Evolutionary conservation across 192 early-diverging fungal genomes (phyloP).

Genomic region (Linnemannia elongata): DNA sequence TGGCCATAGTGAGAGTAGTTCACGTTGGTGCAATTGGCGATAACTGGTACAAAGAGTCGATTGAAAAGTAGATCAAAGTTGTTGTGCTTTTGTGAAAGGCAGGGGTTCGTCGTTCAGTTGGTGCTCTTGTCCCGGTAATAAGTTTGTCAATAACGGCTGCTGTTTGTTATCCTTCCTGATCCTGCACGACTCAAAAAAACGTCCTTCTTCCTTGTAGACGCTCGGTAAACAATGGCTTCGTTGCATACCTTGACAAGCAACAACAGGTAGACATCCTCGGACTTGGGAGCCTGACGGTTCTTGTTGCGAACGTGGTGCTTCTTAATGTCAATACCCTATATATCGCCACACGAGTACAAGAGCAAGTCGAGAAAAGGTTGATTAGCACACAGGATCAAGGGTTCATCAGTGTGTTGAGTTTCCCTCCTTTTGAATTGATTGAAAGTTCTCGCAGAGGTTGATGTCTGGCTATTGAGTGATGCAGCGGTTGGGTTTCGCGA

Average conservation of each 20-base stretch:
- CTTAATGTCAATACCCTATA: constrained; percentile 98
- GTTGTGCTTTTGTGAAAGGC: not conserved
- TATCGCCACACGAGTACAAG: not conserved
- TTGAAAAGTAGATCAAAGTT: not conserved
- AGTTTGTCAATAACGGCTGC: not conserved
- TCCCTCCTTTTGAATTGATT: not conserved
- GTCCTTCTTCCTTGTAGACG: not conserved
- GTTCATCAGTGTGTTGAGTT: constrained; percentile 19
- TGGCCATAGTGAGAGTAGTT: not conserved
- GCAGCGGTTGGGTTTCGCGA: not conserved
- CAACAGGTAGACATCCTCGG: constrained; percentile 96
- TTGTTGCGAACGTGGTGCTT: constrained; percentile 99
- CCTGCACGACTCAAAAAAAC: not conserved
- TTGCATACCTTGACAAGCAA: constrained; percentile 95
- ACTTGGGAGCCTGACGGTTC: constrained; percentile 89
- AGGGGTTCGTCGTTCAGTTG: not conserved
- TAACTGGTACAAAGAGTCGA: not conserved
- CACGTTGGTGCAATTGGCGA: not conserved
- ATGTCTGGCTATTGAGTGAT: not conserved
- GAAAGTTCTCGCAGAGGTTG: not conserved
- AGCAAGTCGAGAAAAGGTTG: not conserved
- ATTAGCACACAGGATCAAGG: constrained; percentile 37
- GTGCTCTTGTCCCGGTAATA: not conserved
- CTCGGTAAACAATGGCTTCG: not conserved
- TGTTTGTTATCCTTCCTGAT: not conserved